Percentiles rank a stretch among this genome's conserved stretches.
These are phyloP conservation scores for Candida andamanensis DNA, from an alignment of 805 yeast genomes.

Conservation along the genomic window DNA sequence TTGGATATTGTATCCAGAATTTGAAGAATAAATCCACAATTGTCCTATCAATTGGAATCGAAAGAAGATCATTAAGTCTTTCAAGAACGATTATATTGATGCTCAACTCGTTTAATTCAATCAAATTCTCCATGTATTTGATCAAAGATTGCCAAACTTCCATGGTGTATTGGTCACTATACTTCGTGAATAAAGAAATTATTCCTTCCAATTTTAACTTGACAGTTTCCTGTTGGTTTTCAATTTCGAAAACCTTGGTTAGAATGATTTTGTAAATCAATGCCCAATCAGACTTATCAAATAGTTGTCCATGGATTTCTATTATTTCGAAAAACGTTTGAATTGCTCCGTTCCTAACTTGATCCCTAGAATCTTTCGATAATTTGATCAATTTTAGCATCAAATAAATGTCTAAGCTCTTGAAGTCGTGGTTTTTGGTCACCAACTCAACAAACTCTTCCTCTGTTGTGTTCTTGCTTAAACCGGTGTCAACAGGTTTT, in stretches of 20 bases:
- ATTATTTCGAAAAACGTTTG: slow-evolving; percentile 83
- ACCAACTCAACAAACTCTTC: slow-evolving; percentile 7
- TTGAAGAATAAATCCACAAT: slow-evolving; percentile 33
- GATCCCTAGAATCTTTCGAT: slow-evolving; percentile 61
- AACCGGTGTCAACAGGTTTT: background rate
- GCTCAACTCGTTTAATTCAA: slow-evolving; percentile 38
- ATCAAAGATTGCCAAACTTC: slow-evolving; percentile 55
- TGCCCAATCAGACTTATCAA: slow-evolving; percentile 59
- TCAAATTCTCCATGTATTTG: slow-evolving; percentile 39
- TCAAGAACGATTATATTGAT: slow-evolving; percentile 54
- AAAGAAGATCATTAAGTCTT: slow-evolving; percentile 45
- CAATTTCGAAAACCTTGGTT: slow-evolving; percentile 19
- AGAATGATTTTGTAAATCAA: slow-evolving; percentile 63
- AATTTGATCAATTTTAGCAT: slow-evolving; percentile 58
- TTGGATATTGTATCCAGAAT: slow-evolving; percentile 45
- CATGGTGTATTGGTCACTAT: slow-evolving; percentile 19
- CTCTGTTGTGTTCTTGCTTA: slow-evolving; percentile 4
- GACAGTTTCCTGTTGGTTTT: slow-evolving; percentile 51
- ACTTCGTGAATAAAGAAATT: slow-evolving; percentile 53
- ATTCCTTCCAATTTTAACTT: slow-evolving; percentile 61
- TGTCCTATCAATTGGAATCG: slow-evolving; percentile 16
- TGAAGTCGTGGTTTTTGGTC: slow-evolving; percentile 5
- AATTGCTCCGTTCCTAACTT: slow-evolving; percentile 84
- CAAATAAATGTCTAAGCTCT: slow-evolving; percentile 37
- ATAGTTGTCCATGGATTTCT: slow-evolving; percentile 59